phyloP scores from a whole-genome alignment of 1,139 yeast species.

The Protomyces lactucae-debilis region DNA sequence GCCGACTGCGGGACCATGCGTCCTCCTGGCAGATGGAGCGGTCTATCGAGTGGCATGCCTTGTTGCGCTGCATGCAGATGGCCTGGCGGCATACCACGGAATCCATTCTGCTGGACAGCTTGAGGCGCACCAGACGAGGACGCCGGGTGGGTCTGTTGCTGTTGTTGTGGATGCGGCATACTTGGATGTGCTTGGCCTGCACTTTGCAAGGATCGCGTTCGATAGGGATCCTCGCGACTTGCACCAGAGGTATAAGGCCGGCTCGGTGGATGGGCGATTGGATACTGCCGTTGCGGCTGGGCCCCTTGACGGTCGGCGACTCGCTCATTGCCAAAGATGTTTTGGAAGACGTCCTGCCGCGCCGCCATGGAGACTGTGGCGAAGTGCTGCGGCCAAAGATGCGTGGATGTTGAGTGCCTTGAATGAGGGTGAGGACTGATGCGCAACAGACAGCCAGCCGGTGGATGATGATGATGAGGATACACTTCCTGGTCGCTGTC shows the following conservation, averaged over 20 bases:
- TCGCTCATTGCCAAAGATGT: constrained; percentile 1
- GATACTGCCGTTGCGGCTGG: background rate
- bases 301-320: background rate
- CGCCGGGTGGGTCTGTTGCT: background rate
- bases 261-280: background rate
- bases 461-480: too few species aligned
- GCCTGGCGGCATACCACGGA: background rate
- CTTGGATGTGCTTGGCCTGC: background rate
- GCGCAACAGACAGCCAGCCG: too few species aligned
- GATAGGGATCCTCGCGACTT: constrained; percentile 11
- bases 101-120: background rate
- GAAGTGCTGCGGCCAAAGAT: too few species aligned
- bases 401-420: too few species aligned
- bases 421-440: too few species aligned
- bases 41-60: background rate
- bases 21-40: background rate
- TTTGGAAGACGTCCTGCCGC: constrained; percentile 1
- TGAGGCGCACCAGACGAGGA: background rate
- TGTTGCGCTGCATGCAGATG: background rate
- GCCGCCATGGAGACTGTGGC: background rate
- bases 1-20: background rate
- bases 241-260: background rate
- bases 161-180: background rate
- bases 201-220: constrained; percentile 14
- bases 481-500: too few species aligned